Conservation (phyloP, 139 green algal species). For the Chlorella vulgaris region DNA sequence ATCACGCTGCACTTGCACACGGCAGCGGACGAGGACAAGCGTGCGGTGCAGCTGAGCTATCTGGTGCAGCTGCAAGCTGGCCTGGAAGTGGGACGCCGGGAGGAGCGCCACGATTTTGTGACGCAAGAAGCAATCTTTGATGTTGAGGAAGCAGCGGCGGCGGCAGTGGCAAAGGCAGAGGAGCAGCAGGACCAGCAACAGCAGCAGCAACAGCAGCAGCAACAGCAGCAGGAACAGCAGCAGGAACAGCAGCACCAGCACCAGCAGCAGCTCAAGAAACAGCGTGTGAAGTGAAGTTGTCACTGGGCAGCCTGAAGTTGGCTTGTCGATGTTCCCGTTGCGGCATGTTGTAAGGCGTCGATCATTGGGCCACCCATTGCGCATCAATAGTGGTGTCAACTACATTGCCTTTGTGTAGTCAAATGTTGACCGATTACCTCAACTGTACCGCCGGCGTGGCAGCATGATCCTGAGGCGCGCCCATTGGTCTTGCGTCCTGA, state of each 20-base stretch:
- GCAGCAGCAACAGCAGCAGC: neutral
- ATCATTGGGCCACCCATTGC: no score
- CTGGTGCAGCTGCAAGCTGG: neutral
- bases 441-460: no score
- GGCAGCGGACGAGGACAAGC: neutral
- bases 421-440: no score
- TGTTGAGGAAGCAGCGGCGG: neutral
- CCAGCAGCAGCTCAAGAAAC: conserved; percentile 9
- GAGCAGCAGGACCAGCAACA: neutral
- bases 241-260: neutral
- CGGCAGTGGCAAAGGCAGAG: neutral
- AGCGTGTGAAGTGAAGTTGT: neutral
- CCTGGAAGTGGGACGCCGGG: neutral
- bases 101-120: conserved; percentile 21
- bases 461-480: no score
- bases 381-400: no score
- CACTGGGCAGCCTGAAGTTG: no score
- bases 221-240: neutral
- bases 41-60: conserved; percentile 11
- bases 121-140: conserved; percentile 25
- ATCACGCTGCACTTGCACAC: conserved; percentile 36
- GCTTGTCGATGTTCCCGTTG: no score
- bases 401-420: no score
- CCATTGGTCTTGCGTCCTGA: no score
- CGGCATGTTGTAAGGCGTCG: no score